These are phyloP conservation scores for Clarkia xantiana DNA, from an alignment of 345 rosid genomes.

Conservation along the genomic window DNA sequence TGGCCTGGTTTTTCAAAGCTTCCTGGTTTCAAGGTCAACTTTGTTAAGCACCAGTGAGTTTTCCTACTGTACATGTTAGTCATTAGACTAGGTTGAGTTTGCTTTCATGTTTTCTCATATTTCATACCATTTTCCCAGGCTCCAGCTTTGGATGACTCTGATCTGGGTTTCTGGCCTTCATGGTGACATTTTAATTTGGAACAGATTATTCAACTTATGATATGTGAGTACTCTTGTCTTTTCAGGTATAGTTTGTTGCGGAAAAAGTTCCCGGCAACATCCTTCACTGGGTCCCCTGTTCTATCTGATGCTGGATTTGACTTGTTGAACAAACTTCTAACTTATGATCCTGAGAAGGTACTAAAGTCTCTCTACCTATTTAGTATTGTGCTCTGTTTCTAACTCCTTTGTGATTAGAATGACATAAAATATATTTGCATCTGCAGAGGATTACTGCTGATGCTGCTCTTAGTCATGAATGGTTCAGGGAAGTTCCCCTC, in stretches of 20 bases:
- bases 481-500: constrained; percentile 96
- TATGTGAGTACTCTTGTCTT: constrained; percentile 27
- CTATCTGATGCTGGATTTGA: constrained; percentile 99
- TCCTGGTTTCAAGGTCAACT: constrained; percentile 95
- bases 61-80: constrained; percentile 9
- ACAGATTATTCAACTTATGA: constrained; percentile 20
- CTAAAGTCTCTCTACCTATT: too few species aligned
- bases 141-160: constrained; percentile 80
- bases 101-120: constrained; percentile 29
- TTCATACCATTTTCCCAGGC: constrained; percentile 71
- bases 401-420: too few species aligned
- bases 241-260: constrained; percentile 94
- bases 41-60: constrained; percentile 95
- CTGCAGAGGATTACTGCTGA: constrained; percentile 82
- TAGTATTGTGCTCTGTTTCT: too few species aligned
- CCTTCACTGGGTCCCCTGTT: constrained; percentile 93
- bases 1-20: constrained; percentile 96
- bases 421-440: too few species aligned
- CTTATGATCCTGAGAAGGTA: constrained; percentile 98
- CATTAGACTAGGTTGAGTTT: constrained; percentile 10
- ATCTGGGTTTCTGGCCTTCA: constrained; percentile 66
- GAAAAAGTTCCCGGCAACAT: constrained; percentile 89
- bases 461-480: constrained; percentile 88
- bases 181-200: constrained; percentile 37
- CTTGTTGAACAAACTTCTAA: constrained; percentile 79